These are phyloP conservation scores for Candida sojae DNA, from an alignment of 1,139 yeast species.

Conservation along the genomic window DNA sequence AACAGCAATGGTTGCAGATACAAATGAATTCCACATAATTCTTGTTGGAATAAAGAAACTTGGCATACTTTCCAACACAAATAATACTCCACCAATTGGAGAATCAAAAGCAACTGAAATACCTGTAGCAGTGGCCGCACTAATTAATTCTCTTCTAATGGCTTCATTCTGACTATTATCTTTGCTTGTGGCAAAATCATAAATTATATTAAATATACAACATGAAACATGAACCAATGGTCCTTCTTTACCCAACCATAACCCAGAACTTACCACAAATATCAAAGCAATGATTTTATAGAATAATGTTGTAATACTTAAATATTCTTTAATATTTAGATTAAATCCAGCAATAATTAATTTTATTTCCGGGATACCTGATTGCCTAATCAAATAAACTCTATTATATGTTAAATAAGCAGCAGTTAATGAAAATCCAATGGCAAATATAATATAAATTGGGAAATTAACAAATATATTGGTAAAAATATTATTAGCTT, in stretches of 20 bases:
- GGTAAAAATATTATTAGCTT: constrained; percentile 19
- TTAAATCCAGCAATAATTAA: constrained; percentile 63
- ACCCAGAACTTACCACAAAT: constrained; percentile 75
- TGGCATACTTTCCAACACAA: constrained; percentile 75
- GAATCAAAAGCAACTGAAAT: constrained; percentile 76
- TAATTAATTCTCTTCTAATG: constrained; percentile 59
- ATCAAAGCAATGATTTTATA: constrained; percentile 57
- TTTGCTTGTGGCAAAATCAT: constrained; percentile 23
- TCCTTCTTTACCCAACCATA: constrained; percentile 93
- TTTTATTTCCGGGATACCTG: constrained; percentile 74
- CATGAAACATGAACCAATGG: constrained; percentile 89
- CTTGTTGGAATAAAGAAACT: constrained; percentile 62
- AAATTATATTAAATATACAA: constrained; percentile 48
- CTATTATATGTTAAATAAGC: constrained; percentile 29
- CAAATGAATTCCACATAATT: constrained; percentile 81
- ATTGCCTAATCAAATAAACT: constrained; percentile 52
- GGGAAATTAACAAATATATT: constrained; percentile 37
- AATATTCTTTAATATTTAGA: constrained; percentile 40
- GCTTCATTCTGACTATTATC: constrained; percentile 52
- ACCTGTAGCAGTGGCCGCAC: constrained; percentile 72
- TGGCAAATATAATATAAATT: constrained; percentile 34
- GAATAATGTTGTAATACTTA: constrained; percentile 49
- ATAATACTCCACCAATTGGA: constrained; percentile 87
- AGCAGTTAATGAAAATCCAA: constrained; percentile 27
- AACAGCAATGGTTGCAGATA: constrained; percentile 75